Evolutionary conservation across 2,329 filamentous ascomycete genomes (phyloP), one percentile per base, ranked within the genome.

Genomic region (Pseudogymnoascus sp.): DNA sequence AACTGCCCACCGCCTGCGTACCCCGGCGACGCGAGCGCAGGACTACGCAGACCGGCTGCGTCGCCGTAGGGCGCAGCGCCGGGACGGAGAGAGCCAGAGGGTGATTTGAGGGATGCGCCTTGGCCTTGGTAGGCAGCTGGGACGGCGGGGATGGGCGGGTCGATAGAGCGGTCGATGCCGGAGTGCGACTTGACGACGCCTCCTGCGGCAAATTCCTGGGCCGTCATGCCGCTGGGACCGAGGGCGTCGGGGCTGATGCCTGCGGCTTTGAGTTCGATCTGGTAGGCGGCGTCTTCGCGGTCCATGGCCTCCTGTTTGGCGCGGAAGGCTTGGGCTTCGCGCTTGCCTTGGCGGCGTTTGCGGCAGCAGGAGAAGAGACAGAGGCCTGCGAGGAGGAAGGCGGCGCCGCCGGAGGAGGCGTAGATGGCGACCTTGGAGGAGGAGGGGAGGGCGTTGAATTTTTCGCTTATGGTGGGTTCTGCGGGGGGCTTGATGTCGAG

Each of bases 371-470:
- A 83, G 70, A 82, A 80, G 19, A 80, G 70, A 6, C 79, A 74
- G 0, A 75, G 74, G 28, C 71, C 74, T 15, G 82, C 26, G 0
- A 81, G 69, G 5, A 79, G 65, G 23, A 76, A 79, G 6, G 72
- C 82, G 0, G 79, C 77, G 35, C 74, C 78, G n/a, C 74, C 80
- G 1, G 76, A 78, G 11, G 75, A 76, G 2, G 77, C 79, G 67
- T 84, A 86, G 50, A 87, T 74, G 61, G 77, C 83, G 1, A 78
- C 76, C 74, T 83, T 86, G 67, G 81, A 75, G 7, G 72, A 73
- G 1, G 75, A 66, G 2, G 83, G 76, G 8, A 87, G 78, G 1
- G 76, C 77, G 23, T 78, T 74, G 78, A 81, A 87, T 68, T 84
- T 86, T 23, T 87, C 76, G 5, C 77, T 71, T 0, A 82, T 64